phyloP scores from a whole-genome alignment of 345 rosid species.

The Hibiscus tridactylites region DNA sequence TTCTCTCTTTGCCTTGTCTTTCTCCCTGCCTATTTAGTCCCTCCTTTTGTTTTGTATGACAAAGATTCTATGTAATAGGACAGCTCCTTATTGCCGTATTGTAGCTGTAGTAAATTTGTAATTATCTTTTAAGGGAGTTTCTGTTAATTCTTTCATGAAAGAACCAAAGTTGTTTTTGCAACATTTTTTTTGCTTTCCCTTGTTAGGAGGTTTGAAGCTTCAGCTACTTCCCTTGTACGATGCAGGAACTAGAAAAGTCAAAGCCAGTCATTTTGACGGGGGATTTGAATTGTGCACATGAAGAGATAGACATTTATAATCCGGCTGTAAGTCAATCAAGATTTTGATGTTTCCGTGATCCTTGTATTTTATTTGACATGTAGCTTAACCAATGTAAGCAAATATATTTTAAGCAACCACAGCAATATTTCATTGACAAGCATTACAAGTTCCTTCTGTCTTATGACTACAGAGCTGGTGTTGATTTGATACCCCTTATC shows the following conservation, averaged over 20 bases:
- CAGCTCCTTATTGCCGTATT: neutral
- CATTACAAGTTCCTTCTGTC: neutral
- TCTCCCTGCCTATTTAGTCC: neutral
- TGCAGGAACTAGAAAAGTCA: conserved; percentile 83
- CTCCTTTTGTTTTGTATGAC: neutral
- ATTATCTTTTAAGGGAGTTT: neutral
- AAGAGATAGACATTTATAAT: conserved; percentile 82
- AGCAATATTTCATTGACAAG: neutral
- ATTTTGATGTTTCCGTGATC: neutral
- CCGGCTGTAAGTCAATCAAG: conserved; percentile 53
- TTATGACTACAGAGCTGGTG: neutral
- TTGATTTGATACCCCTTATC: neutral
- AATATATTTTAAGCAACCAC: neutral
- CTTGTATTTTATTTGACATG: neutral
- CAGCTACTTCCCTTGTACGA: conserved; percentile 9
- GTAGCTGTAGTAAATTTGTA: neutral
- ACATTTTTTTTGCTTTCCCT: neutral
- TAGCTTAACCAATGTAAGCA: neutral
- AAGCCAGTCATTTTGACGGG: conserved; percentile 96
- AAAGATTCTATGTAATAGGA: neutral
- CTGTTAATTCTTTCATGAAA: neutral
- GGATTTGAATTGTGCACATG: conserved; percentile 91
- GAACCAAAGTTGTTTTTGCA: neutral
- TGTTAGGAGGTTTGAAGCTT: neutral
- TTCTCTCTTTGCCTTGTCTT: neutral